Base-by-base conservation (phyloP, 140 eudicot species). In the Oenanthe javanica region DNA sequence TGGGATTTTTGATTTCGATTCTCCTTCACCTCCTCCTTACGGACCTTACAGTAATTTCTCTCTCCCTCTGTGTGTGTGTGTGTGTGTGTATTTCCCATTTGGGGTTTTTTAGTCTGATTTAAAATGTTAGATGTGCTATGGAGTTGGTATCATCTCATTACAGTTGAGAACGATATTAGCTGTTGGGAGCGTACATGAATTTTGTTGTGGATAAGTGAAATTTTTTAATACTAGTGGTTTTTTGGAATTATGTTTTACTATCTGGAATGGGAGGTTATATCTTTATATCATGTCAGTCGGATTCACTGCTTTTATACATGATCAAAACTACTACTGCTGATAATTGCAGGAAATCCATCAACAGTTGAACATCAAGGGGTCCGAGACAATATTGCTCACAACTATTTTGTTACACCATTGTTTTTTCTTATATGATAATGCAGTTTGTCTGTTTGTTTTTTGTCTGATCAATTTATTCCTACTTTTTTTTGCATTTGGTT, bases 1-100 rank as follows among this genome's bases (percentile, higher is more conserved):
- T 18, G 75, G 79, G 23, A 77, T 81, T 27, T 72, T 77, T 23
- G 87, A 84, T 81, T 86, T 87, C 46, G 96, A 87, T 79, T 83
- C 92, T 55, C 89, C 84, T 52, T 77, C 93, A 69, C 79, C 90
- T 77, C 79, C 9, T 38, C 23, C 50, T 69, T 10, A 4, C 14
- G 45, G n/a, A n/a, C n/a, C n/a, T n/a, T n/a, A n/a, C n/a, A n/a
- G 46, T 70, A 13, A 14, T 31, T 16, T 36, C 46, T 69, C 75
- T 38, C n/a, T 69, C 0, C 2, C 1, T 70, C 3, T 69, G 4
- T 69, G 4, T 67, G 4, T 2, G n/a, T n/a, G n/a, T n/a, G n/a
- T n/a, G 11, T 23, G 31, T 64, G 5, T 61, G 3, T 61, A 8
- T 61, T 23, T 61, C 31, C 31, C 36, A n/a, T 61, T 64, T 64